Percentiles rank a stretch among this genome's conserved stretches.
Conservation (phyloP, 306 rosid genomes). For the Castanea crenata region DNA sequence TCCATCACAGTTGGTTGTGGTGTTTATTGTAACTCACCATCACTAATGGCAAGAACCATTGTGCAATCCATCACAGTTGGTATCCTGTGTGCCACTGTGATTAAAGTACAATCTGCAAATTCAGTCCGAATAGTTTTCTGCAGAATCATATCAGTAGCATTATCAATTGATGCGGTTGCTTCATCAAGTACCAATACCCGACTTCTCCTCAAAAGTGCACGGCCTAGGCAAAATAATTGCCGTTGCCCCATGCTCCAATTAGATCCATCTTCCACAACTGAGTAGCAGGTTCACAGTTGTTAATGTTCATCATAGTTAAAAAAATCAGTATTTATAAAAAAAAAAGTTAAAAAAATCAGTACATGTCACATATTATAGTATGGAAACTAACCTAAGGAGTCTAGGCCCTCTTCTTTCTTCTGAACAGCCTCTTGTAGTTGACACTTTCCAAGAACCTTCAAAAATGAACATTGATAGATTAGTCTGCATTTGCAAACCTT, state of each 20-base stretch:
- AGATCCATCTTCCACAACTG: constrained; percentile 85
- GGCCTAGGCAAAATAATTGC: constrained; percentile 82
- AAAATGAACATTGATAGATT: not conserved
- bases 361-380: not conserved
- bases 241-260: constrained; percentile 99
- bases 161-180: constrained; percentile 83
- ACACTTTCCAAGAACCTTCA: constrained; percentile 82
- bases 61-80: constrained; percentile 87
- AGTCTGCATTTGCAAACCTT: not conserved
- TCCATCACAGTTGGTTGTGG: too few relatives aligned
- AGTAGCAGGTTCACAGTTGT: constrained; percentile 1
- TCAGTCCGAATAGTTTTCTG: constrained; percentile 67
- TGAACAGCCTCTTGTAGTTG: constrained; percentile 71
- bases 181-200: constrained; percentile 73
- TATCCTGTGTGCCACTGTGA: constrained; percentile 80
- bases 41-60: constrained; percentile 73
- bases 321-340: too few relatives aligned
- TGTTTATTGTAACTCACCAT: constrained; percentile 57
- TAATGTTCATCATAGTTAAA: not conserved
- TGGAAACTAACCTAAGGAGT: constrained; percentile 52
- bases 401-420: constrained; percentile 66
- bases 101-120: constrained; percentile 62
- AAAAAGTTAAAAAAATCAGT: too few relatives aligned
- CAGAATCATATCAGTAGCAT: constrained; percentile 64
- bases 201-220: constrained; percentile 83